These are phyloP conservation scores for Nicotiana benthamiana DNA, from an alignment of 257 asterid genomes.

Conservation along the genomic window DNA sequence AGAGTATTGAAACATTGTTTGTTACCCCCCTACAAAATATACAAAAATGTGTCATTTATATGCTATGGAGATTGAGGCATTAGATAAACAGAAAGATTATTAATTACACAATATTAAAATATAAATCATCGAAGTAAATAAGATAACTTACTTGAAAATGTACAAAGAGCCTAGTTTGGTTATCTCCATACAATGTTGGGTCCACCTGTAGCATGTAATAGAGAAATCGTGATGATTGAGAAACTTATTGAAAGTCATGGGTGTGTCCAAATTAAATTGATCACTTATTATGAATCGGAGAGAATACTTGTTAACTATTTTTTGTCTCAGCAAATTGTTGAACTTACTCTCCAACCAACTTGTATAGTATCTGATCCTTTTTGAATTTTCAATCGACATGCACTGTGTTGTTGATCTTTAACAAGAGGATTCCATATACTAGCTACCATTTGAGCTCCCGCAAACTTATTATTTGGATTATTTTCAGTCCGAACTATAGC, in stretches of 20 bases:
- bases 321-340: not conserved
- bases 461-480: not conserved
- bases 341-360: not conserved
- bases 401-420: not conserved
- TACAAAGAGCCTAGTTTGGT: not conserved
- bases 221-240: too few species aligned
- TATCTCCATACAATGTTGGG: not conserved
- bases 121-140: not conserved
- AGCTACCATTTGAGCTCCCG: not conserved
- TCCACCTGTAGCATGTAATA: not conserved
- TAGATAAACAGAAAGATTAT: not conserved
- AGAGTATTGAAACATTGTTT: not conserved
- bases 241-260: too few species aligned
- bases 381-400: not conserved
- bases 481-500: not conserved
- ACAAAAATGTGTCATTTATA: not conserved
- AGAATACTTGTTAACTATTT: not conserved
- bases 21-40: not conserved
- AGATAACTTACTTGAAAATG: not conserved
- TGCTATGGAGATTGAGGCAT: not conserved
- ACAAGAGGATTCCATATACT: not conserved
- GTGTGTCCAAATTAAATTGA: too few species aligned
- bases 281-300: too few species aligned
- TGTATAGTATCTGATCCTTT: not conserved
- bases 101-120: not conserved